These are phyloP conservation scores for Candida awuae DNA, from an alignment of 805 yeast species.

Conservation along the genomic window DNA sequence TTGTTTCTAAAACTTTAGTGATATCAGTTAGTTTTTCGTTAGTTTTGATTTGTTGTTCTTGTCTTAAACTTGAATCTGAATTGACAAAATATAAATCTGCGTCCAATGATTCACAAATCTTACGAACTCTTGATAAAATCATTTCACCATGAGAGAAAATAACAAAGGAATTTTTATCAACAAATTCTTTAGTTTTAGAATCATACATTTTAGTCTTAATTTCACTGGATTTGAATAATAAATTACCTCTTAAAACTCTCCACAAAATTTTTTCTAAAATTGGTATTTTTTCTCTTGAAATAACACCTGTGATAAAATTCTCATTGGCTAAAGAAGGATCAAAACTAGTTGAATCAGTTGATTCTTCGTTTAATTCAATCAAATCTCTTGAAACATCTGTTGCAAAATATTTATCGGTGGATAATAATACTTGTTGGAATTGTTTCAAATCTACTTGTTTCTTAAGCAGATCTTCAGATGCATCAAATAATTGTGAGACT, in stretches of 20 bases:
- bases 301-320: slow-evolving; percentile 69
- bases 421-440: slow-evolving; percentile 51
- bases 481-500: slow-evolving; percentile 59
- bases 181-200: slow-evolving; percentile 42
- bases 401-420: slow-evolving; percentile 42
- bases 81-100: slow-evolving; percentile 67
- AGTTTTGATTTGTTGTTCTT: slow-evolving; percentile 34
- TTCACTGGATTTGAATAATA: slow-evolving; percentile 68
- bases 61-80: slow-evolving; percentile 31
- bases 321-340: background rate
- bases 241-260: slow-evolving; percentile 90
- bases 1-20: slow-evolving; percentile 39
- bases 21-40: slow-evolving; percentile 46
- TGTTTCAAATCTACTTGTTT: slow-evolving; percentile 65
- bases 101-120: slow-evolving; percentile 84
- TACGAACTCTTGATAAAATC: slow-evolving; percentile 62
- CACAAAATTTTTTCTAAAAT: slow-evolving; percentile 77
- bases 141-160: slow-evolving; percentile 87
- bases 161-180: slow-evolving; percentile 75
- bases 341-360: background rate
- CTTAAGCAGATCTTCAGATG: slow-evolving; percentile 54
- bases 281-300: slow-evolving; percentile 60
- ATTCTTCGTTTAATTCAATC: slow-evolving; percentile 22
- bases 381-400: slow-evolving; percentile 19
- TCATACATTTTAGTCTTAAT: slow-evolving; percentile 65